phyloP scores from a whole-genome alignment of 2,329 filamentous ascomycete genomes.

The Alternaria postmessia region DNA sequence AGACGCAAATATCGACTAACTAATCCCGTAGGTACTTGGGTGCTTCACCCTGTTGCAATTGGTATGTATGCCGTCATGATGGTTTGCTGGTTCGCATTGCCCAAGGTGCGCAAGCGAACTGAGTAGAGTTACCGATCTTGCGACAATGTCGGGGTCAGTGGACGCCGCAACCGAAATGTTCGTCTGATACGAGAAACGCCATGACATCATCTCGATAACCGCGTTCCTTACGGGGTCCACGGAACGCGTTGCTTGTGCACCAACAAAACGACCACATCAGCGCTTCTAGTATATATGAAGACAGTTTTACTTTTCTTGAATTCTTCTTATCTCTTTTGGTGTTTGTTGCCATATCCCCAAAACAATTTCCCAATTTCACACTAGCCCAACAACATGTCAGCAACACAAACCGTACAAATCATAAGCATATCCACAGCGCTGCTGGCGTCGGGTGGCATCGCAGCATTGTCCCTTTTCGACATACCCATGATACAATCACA shows the following conservation, averaged over 20 bases:
- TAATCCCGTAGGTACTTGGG: conserved; percentile 63
- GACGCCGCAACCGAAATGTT: not conserved
- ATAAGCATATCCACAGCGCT: conserved; percentile 45
- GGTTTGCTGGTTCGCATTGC: conserved; percentile 69
- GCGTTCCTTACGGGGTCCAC: not conserved
- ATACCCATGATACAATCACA: conserved; percentile 44
- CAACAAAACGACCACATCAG: not conserved
- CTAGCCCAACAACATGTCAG: conserved; percentile 13
- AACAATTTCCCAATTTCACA: not conserved
- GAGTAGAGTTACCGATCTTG: conserved; percentile 56
- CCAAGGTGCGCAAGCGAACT: conserved; percentile 65
- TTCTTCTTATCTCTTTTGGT: not conserved
- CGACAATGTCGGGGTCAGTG: not conserved
- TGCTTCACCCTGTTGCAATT: conserved; percentile 72
- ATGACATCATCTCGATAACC: conserved; percentile 19
- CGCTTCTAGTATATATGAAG: not conserved
- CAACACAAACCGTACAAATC: conserved; percentile 29
- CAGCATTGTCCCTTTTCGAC: conserved; percentile 45
- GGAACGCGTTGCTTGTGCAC: conserved; percentile 5
- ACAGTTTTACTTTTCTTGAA: not conserved
- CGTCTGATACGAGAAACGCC: not conserved
- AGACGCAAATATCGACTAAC: not conserved
- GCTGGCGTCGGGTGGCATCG: conserved; percentile 46
- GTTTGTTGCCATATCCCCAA: not conserved
- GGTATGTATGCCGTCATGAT: conserved; percentile 71